Evolutionary conservation across 768 basidiomycete genomes (phyloP), one percentile per base, ranked within the genome.

Genomic region (Lepiota venenata): DNA sequence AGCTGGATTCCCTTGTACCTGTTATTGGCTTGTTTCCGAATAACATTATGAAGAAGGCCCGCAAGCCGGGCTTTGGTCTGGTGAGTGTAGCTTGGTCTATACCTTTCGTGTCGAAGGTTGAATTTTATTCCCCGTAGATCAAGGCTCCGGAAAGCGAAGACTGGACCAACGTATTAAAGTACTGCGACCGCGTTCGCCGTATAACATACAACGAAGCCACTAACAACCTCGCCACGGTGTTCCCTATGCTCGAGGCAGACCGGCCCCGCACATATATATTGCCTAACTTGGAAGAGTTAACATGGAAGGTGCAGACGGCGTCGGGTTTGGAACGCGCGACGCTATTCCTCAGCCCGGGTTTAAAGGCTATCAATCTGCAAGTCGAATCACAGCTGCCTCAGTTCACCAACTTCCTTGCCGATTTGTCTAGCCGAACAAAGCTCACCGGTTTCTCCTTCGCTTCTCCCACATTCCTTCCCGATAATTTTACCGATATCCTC

Each of bases 41-140:
- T 54, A 73, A 78, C 58, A 62, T 90, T 59, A 71, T 90, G 69
- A 87, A 82, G 70, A 87, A 82, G 68, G 75, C 83, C 54, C 80
- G 82, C 58, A 83, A 79, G 64, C 89, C 89, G 47, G 88, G 87
- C 47, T 70, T 89, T 57, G 89, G 89, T 65, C 74, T 91, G 74
- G 89, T 91, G 63, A 64, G 88, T 67, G n/a, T 20, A 73, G 32
- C 10, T 32, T 32, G 2, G 10, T 9, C 32, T 11, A 2, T 32
- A 4, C 35, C 47, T 27, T 18, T 12, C 9, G 15, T 21, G 40
- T 49, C 25, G n/a, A n/a, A 8, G 43, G 37, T 46, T 41, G 2
- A 25, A 43, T 11, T 38, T 38, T 8, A 49, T 62, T 58, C 47
- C 16, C 45, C 48, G 20, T 58, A 87, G 86, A 76, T 76, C 44